These are phyloP conservation scores for Nigrospora sphaerica DNA, from an alignment of 2,329 filamentous ascomycete genomes.

Conservation along the genomic window DNA sequence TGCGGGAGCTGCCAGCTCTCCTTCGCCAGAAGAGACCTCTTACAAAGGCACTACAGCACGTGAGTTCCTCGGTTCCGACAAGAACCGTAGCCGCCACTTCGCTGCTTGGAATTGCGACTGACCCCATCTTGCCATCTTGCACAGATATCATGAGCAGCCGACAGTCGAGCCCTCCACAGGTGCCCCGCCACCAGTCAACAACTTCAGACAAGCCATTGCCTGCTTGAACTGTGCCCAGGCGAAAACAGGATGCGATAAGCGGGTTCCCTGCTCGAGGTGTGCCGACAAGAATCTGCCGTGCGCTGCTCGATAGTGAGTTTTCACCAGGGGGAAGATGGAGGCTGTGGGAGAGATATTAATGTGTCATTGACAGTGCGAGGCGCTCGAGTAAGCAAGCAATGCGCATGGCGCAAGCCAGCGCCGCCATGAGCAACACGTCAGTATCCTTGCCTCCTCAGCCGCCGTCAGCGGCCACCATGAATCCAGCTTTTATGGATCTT, in stretches of 20 bases:
- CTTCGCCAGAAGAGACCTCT: constrained; percentile 43
- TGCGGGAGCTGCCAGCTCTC: constrained; percentile 41
- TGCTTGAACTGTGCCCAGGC: constrained; percentile 42
- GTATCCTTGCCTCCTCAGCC: constrained; percentile 9
- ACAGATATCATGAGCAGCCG: constrained; percentile 11
- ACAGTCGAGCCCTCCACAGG: constrained; percentile 29
- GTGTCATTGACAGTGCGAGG: too few species aligned
- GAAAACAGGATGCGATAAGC: constrained; percentile 45
- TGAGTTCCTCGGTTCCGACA: too few species aligned
- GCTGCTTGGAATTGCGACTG: too few species aligned
- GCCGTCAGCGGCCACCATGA: constrained; percentile 16
- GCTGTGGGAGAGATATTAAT: too few species aligned
- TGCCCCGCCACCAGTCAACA: constrained; percentile 31
- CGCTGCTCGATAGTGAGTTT: constrained; percentile 29
- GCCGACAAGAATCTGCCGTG: constrained; percentile 40
- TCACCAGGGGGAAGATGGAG: too few species aligned
- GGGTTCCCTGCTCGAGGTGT: constrained; percentile 40
- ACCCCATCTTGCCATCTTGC: too few species aligned
- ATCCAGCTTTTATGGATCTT: constrained; percentile 29
- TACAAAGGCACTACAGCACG: constrained; percentile 23
- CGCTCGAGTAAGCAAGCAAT: constrained; percentile 4
- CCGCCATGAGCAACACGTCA: constrained; percentile 20
- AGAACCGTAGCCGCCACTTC: too few species aligned
- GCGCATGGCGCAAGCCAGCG: constrained; percentile 32
- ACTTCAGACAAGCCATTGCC: constrained; percentile 33